These are phyloP conservation scores for Monoraphidium neglectum DNA, from an alignment of 139 green algal genomes.

Conservation along the genomic window DNA sequence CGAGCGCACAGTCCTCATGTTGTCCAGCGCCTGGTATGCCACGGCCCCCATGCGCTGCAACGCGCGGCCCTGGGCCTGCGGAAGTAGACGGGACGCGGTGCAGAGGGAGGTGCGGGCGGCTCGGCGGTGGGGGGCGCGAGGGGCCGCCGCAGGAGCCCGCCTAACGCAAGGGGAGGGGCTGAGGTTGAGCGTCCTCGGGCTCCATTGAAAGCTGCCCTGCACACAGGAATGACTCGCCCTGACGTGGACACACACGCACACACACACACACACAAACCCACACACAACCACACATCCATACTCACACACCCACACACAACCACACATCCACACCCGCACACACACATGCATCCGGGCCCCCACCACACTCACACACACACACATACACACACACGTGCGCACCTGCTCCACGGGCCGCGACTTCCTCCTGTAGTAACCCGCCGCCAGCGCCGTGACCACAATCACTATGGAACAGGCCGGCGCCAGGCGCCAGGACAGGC, in stretches of 20 bases:
- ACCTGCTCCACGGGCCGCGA: constrained; percentile 64
- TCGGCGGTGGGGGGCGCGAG: too few relatives aligned
- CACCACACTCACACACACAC: too few relatives aligned
- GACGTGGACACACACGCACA: too few relatives aligned
- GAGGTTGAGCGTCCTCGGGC: too few relatives aligned
- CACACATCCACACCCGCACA: neutral
- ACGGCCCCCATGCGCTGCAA: constrained; percentile 71
- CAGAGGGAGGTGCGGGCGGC: too few relatives aligned
- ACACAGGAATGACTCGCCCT: too few relatives aligned
- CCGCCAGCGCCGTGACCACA: constrained; percentile 66
- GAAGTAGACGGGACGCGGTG: too few relatives aligned
- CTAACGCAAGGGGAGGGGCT: too few relatives aligned
- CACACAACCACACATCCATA: constrained; percentile 30
- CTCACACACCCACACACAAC: neutral
- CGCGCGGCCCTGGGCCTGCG: constrained; percentile 48
- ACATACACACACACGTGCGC: constrained; percentile 3
- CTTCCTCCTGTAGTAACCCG: constrained; percentile 70
- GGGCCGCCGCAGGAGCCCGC: too few relatives aligned
- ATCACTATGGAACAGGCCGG: constrained; percentile 82
- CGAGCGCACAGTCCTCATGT: constrained; percentile 73
- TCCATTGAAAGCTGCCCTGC: too few relatives aligned
- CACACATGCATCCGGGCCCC: neutral
- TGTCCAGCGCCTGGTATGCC: constrained; percentile 63
- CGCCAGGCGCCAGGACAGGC: constrained; percentile 80
- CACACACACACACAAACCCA: too few relatives aligned